Base-by-base conservation (phyloP, 129 eudicot species). In the Helichrysum umbraculigerum region DNA sequence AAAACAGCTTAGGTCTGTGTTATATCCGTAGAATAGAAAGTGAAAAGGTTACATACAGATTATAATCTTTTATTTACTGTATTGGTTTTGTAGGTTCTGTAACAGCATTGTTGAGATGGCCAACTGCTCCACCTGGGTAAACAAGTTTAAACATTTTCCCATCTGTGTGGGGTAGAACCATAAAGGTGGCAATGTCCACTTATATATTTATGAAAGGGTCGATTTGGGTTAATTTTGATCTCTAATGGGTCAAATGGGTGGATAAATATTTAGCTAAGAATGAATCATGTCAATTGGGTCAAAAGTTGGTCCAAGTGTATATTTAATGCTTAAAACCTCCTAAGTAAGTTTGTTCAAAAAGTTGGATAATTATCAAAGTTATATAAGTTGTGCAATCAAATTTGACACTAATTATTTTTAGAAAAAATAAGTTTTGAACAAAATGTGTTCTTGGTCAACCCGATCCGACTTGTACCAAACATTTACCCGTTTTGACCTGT, bases 61-160 rank as follows among this genome's bases (percentile, higher is more conserved):
- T 11, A 72, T 54, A 72, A 64, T 16, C 10, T n/a, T 21, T 0
- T 54, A 42, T 60, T 75, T 33, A 14, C 8, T 44, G n/a, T 52
- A 56, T 59, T 60, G 30, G 61, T 78, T 72, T 44, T 79, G 42
- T 75, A 91, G 99, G 96, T 71, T 79, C 88, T 76, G 80, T 95
- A 78, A 91, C 97, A 69, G 97, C 99, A 68, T 75, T 91, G 74
- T 81, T 95, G 72, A 88, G 99, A 74, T 95, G 99, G 99, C 99
- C 99, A 71, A 95, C 99, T 37, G 96, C 99, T 85, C 99, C 99
- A 67, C 76, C 92, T 63, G 95, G 99, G 99, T 95, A 91, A 72
- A 22, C 25, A 58, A 58, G 42, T 72, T 70, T 28, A 51, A 21
- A 63, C 42, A 66, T 67, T 79, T 76, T 69, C 72, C 54, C 70